Evolutionary conservation across 345 rosid genomes (phyloP).

Genomic region (Arabidopsis suecica): DNA sequence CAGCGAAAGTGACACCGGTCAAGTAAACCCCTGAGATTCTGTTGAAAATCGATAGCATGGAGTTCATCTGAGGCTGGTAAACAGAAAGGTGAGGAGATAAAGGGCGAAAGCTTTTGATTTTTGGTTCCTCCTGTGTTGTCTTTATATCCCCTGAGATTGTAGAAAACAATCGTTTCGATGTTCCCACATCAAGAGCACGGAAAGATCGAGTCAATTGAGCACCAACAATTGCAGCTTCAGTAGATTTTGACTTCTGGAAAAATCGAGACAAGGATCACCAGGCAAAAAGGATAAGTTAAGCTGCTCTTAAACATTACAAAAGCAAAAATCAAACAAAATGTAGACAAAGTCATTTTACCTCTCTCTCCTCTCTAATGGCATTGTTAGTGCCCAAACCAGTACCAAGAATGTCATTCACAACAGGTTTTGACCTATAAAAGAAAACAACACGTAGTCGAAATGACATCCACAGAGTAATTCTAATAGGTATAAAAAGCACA

Average conservation of each 20-base stretch:
- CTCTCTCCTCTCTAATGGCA: conserved; percentile 37
- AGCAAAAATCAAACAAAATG: not conserved
- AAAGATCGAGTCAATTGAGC: conserved; percentile 30
- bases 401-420: conserved; percentile 40
- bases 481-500: not conserved
- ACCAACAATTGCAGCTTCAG: conserved; percentile 19
- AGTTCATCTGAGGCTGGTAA: conserved; percentile 50
- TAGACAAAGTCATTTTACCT: conserved; percentile 29
- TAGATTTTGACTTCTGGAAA: conserved; percentile 31
- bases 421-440: conserved; percentile 35
- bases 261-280: not conserved
- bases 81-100: conserved; percentile 46
- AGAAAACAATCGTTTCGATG: conserved; percentile 39
- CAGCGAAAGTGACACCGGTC: conserved; percentile 42
- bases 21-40: conserved; percentile 49
- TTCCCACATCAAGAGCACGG: conserved; percentile 40
- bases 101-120: conserved; percentile 44
- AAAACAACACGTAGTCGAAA: not conserved
- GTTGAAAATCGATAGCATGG: conserved; percentile 48
- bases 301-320: conserved; percentile 1
- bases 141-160: conserved; percentile 43
- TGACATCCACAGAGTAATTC: not conserved
- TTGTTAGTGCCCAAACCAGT: conserved; percentile 33
- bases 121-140: conserved; percentile 36
- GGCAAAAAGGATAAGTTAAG: conserved; percentile 16